phyloP scores from a whole-genome alignment of 257 asterid genomes.

The Anisodus tanguticus region DNA sequence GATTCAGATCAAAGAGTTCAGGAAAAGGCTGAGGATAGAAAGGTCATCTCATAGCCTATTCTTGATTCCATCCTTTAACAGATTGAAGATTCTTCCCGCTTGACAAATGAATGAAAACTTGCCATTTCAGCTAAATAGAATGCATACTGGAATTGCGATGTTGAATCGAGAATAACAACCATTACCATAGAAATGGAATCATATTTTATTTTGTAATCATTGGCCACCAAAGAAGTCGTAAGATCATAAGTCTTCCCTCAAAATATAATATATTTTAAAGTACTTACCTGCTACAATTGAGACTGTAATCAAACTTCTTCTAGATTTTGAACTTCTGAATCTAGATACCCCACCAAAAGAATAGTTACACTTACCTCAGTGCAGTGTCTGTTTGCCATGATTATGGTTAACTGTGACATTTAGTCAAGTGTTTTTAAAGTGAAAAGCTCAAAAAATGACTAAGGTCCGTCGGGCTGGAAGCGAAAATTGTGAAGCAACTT shows the following conservation, averaged over 20 bases:
- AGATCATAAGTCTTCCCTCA: neutral
- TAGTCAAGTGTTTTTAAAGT: neutral
- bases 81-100: neutral
- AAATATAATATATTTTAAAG: neutral
- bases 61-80: neutral
- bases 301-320: neutral
- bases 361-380: neutral
- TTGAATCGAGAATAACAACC: neutral
- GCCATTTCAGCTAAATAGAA: neutral
- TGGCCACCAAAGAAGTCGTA: neutral
- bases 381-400: neutral
- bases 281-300: neutral
- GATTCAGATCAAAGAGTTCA: neutral
- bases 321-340: neutral
- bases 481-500: neutral
- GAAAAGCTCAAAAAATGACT: neutral
- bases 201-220: neutral
- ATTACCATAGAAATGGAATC: neutral
- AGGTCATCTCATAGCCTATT: neutral
- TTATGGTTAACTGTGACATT: neutral
- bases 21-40: slow-evolving; percentile 5
- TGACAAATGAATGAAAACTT: neutral
- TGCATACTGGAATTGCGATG: neutral
- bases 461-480: neutral
- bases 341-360: neutral